These are phyloP conservation scores for Sphaerostilbella broomeana DNA, from an alignment of 2,329 filamentous ascomycete species.

Conservation along the genomic window DNA sequence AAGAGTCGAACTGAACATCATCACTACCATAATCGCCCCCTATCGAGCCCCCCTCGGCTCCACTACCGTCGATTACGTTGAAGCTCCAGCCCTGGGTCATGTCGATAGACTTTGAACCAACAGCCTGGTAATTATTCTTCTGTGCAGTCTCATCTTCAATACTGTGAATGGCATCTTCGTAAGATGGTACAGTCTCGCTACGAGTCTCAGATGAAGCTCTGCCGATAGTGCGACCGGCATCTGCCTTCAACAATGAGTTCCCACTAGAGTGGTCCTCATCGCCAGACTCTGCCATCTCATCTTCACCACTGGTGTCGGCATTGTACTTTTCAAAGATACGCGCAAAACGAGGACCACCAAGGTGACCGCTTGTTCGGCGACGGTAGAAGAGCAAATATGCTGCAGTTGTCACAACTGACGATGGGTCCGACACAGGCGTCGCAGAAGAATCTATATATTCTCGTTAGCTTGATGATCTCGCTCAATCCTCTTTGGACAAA, in stretches of 20 bases:
- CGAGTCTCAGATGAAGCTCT: conserved; percentile 21
- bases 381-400: conserved; percentile 97
- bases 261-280: conserved; percentile 58
- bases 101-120: conserved; percentile 25
- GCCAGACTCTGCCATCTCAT: conserved; percentile 52
- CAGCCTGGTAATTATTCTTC: conserved; percentile 26
- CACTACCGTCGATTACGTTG: conserved; percentile 27
- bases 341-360: conserved; percentile 72
- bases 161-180: conserved; percentile 26
- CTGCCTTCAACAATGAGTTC: background rate
- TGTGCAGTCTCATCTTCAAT: conserved; percentile 45
- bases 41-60: conserved; percentile 25
- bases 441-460: conserved; percentile 64
- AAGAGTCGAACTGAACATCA: conserved; percentile 36
- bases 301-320: conserved; percentile 42
- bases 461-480: conserved; percentile 36
- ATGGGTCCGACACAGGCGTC: conserved; percentile 51
- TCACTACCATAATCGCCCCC: conserved; percentile 36
- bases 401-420: conserved; percentile 61
- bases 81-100: conserved; percentile 43
- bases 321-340: conserved; percentile 61
- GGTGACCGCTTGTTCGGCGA: conserved; percentile 65
- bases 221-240: conserved; percentile 19
- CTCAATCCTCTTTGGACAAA: background rate
- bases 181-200: conserved; percentile 29